Base-by-base conservation (phyloP, 2,329 filamentous ascomycete species). In the Colletotrichum liriopes region DNA sequence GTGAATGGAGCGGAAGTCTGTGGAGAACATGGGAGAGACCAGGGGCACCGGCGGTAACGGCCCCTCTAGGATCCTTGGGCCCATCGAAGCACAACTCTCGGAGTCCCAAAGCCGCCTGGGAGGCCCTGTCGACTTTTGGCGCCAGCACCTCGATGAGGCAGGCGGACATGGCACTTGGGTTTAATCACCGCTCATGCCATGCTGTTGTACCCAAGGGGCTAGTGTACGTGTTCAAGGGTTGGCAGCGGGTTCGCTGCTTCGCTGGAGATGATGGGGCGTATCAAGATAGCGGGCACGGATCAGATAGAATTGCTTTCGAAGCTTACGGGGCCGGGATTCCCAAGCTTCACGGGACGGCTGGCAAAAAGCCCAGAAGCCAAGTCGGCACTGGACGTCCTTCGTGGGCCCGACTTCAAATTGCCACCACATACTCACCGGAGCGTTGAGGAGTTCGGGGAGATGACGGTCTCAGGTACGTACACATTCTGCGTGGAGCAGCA, bases 331-430 rank as follows among this genome's bases (percentile, higher is more conserved):
- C 45, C 54, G 26, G 62, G 62, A 23, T 47, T 47, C 18, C 49
- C 52, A 20, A 12, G 26, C 12, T 20, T 26, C 23, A 41, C 54
- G 62, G 45, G 18, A 70, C 54, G 23, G 37, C 41, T 66, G 54
- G 43, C 54, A 29, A 43, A 41, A 55, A 49, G 68, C 51, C 65
- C 58, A 62, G 65, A 32, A 63, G 68, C 58, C 65, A 71, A 71
- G 65, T 68, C 65, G 65, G 65, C 65, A 63, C 16, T 58, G 51
- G 29, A 39, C 12, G 52, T 52, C 56, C 65, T 54, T 63, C 26
- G 11, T 52, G 29, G 58, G 29, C 14, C 56, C 63, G 26, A 23
- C 18, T 52, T 32, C 18, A 56, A 43, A 58, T 52, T n/a, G 14
- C 51, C 52, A 65, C 58, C 52, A 52, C 37, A 26, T 61, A 45